These are phyloP conservation scores for Papiliotrema flavescens DNA, from an alignment of 1,284 basidiomycete species.

Conservation along the genomic window DNA sequence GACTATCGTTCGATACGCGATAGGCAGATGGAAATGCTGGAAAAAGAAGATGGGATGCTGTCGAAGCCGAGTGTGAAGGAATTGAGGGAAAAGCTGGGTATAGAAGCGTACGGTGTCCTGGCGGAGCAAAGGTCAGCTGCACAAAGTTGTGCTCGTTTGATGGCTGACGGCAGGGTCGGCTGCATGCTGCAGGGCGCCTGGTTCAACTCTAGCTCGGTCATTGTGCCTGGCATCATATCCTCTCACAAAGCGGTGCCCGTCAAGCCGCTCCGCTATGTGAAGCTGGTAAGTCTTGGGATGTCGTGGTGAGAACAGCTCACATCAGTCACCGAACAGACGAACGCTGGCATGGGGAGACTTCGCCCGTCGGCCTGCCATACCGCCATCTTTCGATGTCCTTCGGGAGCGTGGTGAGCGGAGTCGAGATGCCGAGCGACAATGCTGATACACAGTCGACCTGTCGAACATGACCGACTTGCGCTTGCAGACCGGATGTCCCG, in stretches of 20 bases:
- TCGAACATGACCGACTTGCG: slow-evolving; percentile 71
- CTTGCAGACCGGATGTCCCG: slow-evolving; percentile 64
- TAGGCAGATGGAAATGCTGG: slow-evolving; percentile 89
- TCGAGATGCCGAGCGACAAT: too few relatives aligned
- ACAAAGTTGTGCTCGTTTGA: neutral
- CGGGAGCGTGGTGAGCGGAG: slow-evolving; percentile 62
- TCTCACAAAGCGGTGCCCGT: slow-evolving; percentile 19
- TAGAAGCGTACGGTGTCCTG: slow-evolving; percentile 89
- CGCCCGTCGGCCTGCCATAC: slow-evolving; percentile 12
- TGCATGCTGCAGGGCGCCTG: slow-evolving; percentile 46
- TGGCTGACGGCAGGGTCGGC: slow-evolving; percentile 24
- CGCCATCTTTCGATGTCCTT: slow-evolving; percentile 31
- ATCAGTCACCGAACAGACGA: slow-evolving; percentile 35
- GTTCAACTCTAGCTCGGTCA: slow-evolving; percentile 40
- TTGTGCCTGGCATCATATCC: slow-evolving; percentile 23
- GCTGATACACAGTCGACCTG: slow-evolving; percentile 58
- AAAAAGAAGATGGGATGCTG: slow-evolving; percentile 83
- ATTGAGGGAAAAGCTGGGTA: slow-evolving; percentile 78
- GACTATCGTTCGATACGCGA: slow-evolving; percentile 86
- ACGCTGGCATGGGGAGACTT: slow-evolving; percentile 41
- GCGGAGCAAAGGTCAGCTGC: slow-evolving; percentile 65
- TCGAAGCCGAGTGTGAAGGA: slow-evolving; percentile 82
- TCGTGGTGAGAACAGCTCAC: neutral
- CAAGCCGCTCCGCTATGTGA: slow-evolving; percentile 38
- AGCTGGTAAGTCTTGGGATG: slow-evolving; percentile 36